Evolutionary conservation across 768 basidiomycete species (phyloP), one percentile per base, ranked within the genome.

Genomic region (Russula emetica): DNA sequence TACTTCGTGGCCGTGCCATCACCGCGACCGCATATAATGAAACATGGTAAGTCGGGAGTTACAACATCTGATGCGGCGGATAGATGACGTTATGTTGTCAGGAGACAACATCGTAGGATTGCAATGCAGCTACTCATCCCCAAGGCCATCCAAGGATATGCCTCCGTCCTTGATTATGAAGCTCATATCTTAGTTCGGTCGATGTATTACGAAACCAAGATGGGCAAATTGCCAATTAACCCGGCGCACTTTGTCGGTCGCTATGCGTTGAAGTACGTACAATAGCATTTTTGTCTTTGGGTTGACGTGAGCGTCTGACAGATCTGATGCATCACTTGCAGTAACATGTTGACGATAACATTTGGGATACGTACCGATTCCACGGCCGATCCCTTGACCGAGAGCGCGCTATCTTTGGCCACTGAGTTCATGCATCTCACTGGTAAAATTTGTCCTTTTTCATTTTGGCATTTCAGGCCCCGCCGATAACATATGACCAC

Each of bases 1-100:
- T 82, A 61, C 76, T 82, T 28, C 69, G 67, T 11, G 76, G 78
- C 11, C 75, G 78, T 9, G 80, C 74, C 28, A 79, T 82, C 49
- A 81, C 80, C 7, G 77, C 76, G 8, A 75, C 78, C 2, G 75
- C 75, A 1, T 81, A 81, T 67, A 76, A 76, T 63, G 77, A 80
- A 47, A 72, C 62, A 55, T 80, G 79, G 79, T 78, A 62, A 18
- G 70, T 68, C 18, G 5, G 36, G 18, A 5, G 45, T 30, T 42
- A 7, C 36, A 36, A 55, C 30, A 10, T 24, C 40, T 7, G 11
- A 24, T 14, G 8, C 0, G 1, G 20, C 55, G n/a, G 24, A 16
- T 42, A 16, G 40, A 24, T 54, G 52, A 50, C 52, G 61, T 58
- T 36, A 18, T 30, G 40, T 34, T 18, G 24, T 58, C 53, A 70